phyloP scores from a whole-genome alignment of 768 basidiomycete species.

The Arthromyces matolae region DNA sequence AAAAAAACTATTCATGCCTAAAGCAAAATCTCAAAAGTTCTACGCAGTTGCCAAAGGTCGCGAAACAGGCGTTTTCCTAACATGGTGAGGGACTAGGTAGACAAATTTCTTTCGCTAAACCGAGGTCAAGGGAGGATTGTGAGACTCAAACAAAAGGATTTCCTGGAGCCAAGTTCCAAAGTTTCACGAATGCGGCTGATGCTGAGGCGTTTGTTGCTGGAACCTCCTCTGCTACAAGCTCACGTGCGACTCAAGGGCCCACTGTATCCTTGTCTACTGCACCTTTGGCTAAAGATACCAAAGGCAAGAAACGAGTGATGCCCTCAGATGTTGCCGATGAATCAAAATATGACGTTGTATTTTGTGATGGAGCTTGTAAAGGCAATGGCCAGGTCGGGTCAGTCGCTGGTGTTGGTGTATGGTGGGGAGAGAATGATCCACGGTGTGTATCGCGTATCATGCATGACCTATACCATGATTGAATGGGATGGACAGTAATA shows the following conservation, averaged over 20 bases:
- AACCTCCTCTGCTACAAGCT: neutral
- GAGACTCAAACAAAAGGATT: conserved; percentile 66
- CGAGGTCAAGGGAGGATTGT: conserved; percentile 62
- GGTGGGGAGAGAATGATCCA: conserved; percentile 72
- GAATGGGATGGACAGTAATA: no score
- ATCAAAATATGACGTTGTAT: conserved; percentile 51
- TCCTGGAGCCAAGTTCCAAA: conserved; percentile 59
- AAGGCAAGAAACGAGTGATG: conserved; percentile 33
- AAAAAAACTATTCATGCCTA: conserved; percentile 14
- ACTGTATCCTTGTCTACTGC: neutral
- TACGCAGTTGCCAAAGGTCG: conserved; percentile 75
- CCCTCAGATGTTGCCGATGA: conserved; percentile 28
- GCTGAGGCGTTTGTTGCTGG: conserved; percentile 54
- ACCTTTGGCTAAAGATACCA: neutral
- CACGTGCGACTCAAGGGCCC: neutral
- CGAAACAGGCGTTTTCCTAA: conserved; percentile 58
- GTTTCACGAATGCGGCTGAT: conserved; percentile 51
- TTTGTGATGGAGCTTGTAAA: conserved; percentile 84
- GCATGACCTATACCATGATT: neutral
- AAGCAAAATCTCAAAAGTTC: conserved; percentile 41
- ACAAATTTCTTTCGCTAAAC: conserved; percentile 5
- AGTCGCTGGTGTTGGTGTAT: conserved; percentile 83
- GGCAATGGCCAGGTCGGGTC: conserved; percentile 71
- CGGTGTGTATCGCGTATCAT: conserved; percentile 35
- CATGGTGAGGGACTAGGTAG: conserved; percentile 49